A percentile compares a stretch with the other conserved stretches of the same genome.
phyloP scores from a whole-genome alignment of 2,329 filamentous ascomycete genomes.

The Aspergillus quadrilineatus region DNA sequence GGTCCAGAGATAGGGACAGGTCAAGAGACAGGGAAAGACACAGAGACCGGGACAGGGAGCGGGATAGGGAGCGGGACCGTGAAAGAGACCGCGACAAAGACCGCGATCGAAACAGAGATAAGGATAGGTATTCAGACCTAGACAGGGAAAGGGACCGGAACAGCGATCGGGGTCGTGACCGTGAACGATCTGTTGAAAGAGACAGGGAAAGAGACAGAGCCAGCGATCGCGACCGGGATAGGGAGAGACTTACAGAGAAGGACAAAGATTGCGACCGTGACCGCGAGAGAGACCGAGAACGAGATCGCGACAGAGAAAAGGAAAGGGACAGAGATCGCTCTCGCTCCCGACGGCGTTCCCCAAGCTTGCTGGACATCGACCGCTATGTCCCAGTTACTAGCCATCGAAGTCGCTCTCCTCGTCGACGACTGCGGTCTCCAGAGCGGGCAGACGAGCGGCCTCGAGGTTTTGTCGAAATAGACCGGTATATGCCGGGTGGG shows the following conservation, averaged over 20 bases:
- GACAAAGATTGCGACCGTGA: conserved; percentile 10
- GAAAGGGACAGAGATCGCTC: conserved; percentile 17
- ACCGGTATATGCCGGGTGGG: conserved; percentile 46
- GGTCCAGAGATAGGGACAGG: conserved; percentile 8
- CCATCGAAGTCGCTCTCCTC: conserved; percentile 42
- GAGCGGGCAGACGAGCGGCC: conserved; percentile 30
- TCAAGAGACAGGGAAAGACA: conserved; percentile 15
- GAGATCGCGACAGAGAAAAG: background rate
- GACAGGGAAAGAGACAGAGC: conserved; percentile 7
- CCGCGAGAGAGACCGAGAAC: background rate
- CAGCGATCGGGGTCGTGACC: background rate
- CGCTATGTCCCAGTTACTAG: conserved; percentile 45
- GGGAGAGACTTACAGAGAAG: background rate
- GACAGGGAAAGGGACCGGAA: conserved; percentile 10
- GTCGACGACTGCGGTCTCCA: conserved; percentile 39
- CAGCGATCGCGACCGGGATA: conserved; percentile 9
- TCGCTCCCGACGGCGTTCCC: conserved; percentile 29
- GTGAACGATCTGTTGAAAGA: background rate
- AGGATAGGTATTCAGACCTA: conserved; percentile 12
- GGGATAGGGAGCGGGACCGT: conserved; percentile 16
- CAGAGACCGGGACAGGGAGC: conserved; percentile 8
- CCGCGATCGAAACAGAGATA: conserved; percentile 9
- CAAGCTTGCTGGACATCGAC: conserved; percentile 41
- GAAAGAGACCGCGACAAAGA: conserved; percentile 12
- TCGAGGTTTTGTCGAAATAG: conserved; percentile 39